These are phyloP conservation scores for Lagenidium sp. DNA, from an alignment of 352 stramenopile species.

Conservation along the genomic window DNA sequence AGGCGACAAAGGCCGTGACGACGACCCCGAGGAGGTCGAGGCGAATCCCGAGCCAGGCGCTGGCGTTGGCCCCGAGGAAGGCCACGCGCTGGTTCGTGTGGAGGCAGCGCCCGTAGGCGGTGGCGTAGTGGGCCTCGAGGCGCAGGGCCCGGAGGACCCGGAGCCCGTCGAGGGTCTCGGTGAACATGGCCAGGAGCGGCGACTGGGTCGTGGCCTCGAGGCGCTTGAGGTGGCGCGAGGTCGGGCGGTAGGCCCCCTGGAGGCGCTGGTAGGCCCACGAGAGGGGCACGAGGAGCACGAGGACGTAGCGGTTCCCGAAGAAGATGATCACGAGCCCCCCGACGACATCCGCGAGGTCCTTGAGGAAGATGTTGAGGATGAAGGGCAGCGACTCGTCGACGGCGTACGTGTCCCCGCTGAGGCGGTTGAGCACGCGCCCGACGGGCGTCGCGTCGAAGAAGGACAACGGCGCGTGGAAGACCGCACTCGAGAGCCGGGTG, in stretches of 20 bases:
- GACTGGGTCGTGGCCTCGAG: slow-evolving; percentile 69
- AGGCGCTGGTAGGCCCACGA: slow-evolving; percentile 55
- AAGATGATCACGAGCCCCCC: slow-evolving; percentile 72
- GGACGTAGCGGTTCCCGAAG: slow-evolving; percentile 66
- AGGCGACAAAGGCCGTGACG: slow-evolving; percentile 71
- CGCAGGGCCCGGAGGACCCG: slow-evolving; percentile 48
- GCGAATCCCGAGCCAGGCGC: slow-evolving; percentile 77
- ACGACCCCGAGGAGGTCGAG: slow-evolving; percentile 78
- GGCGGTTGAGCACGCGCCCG: slow-evolving; percentile 63
- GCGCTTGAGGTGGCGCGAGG: slow-evolving; percentile 60
- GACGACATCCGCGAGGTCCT: slow-evolving; percentile 61
- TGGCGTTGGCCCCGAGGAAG: slow-evolving; percentile 64
- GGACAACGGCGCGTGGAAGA: slow-evolving; percentile 44
- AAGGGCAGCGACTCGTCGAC: slow-evolving; percentile 87
- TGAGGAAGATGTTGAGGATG: slow-evolving; percentile 84
- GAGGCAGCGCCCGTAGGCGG: slow-evolving; percentile 31
- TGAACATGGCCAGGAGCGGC: slow-evolving; percentile 62
- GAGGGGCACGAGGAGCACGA: slow-evolving; percentile 66
- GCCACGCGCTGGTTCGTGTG: slow-evolving; percentile 65
- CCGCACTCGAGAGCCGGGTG: slow-evolving; percentile 24
- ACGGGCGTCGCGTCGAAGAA: slow-evolving; percentile 70
- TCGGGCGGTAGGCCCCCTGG: slow-evolving; percentile 55
- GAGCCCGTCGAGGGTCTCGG: slow-evolving; percentile 66
- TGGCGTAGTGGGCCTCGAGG: slow-evolving; percentile 30
- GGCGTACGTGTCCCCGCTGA: slow-evolving; percentile 76